Percentiles rank a stretch among this genome's conserved stretches.
phyloP scores from a whole-genome alignment of 768 basidiomycete species.

The Mycena latifolia region DNA sequence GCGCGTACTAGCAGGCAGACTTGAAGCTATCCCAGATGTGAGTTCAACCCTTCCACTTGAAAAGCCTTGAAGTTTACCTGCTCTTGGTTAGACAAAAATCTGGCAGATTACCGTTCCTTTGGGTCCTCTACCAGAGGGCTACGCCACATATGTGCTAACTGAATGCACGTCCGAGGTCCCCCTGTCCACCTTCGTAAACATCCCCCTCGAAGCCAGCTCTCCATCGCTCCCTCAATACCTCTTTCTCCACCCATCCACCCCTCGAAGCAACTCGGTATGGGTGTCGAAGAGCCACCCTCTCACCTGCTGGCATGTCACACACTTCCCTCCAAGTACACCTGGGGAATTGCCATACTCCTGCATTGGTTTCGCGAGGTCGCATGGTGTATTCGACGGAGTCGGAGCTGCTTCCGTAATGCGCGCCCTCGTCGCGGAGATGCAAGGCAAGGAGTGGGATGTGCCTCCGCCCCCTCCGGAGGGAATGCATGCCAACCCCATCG shows the following conservation, averaged over 20 bases:
- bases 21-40: conserved; percentile 39
- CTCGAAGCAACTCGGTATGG: conserved; percentile 51
- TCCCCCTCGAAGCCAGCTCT: conserved; percentile 49
- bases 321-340: conserved; percentile 48
- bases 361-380: conserved; percentile 56
- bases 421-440: conserved; percentile 55
- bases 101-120: conserved; percentile 55
- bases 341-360: conserved; percentile 49
- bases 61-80: not conserved
- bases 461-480: conserved; percentile 50
- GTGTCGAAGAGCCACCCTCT: conserved; percentile 49
- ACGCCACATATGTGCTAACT: conserved; percentile 52
- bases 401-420: conserved; percentile 52
- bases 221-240: conserved; percentile 51
- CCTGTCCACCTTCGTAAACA: conserved; percentile 49
- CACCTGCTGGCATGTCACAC: conserved; percentile 59
- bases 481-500: conserved; percentile 49
- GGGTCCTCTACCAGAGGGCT: conserved; percentile 47
- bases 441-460: conserved; percentile 49
- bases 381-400: conserved; percentile 57
- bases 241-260: conserved; percentile 54
- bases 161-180: conserved; percentile 47
- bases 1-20: conserved; percentile 47
- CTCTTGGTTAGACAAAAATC: conserved; percentile 40
- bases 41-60: not conserved